phyloP scores from a whole-genome alignment of 768 basidiomycete species.

The Mycena maculata region DNA sequence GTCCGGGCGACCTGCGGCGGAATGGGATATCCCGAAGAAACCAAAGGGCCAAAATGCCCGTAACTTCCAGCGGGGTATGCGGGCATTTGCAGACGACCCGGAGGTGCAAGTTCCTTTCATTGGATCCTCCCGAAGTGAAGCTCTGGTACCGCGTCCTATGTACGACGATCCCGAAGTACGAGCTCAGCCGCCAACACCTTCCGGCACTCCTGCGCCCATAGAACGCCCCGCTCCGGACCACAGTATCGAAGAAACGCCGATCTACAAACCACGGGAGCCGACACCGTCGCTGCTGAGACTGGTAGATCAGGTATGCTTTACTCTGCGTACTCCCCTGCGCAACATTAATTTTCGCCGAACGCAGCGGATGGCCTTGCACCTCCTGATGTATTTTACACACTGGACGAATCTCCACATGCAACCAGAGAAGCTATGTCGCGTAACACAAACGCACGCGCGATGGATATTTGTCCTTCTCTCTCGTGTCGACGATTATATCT shows the following conservation, averaged over 20 bases:
- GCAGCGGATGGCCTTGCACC: slow-evolving; percentile 76
- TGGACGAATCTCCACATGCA: slow-evolving; percentile 79
- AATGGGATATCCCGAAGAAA: slow-evolving; percentile 71
- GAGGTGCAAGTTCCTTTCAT: slow-evolving; percentile 18
- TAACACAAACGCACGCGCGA: slow-evolving; percentile 69
- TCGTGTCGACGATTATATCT: slow-evolving; percentile 74
- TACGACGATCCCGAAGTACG: slow-evolving; percentile 8
- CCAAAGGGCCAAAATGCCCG: slow-evolving; percentile 40
- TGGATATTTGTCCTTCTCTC: slow-evolving; percentile 86
- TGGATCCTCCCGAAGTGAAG: slow-evolving; percentile 13
- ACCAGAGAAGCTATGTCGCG: slow-evolving; percentile 47
- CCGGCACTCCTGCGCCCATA: slow-evolving; percentile 48
- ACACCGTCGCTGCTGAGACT: slow-evolving; percentile 65
- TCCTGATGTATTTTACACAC: slow-evolving; percentile 86
- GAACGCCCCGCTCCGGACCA: background rate
- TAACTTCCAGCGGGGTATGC: slow-evolving; percentile 47
- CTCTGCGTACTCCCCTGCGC: slow-evolving; percentile 14
- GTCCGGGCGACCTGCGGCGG: slow-evolving; percentile 72
- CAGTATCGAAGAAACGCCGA: background rate
- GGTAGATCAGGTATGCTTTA: slow-evolving; percentile 74
- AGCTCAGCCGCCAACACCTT: slow-evolving; percentile 51
- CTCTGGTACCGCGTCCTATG: slow-evolving; percentile 16
- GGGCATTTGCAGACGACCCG: slow-evolving; percentile 49
- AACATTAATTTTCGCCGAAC: slow-evolving; percentile 30
- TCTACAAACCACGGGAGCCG: slow-evolving; percentile 62